These are phyloP conservation scores for Candida glucosophila DNA, from an alignment of 1,139 yeast species.

Conservation along the genomic window DNA sequence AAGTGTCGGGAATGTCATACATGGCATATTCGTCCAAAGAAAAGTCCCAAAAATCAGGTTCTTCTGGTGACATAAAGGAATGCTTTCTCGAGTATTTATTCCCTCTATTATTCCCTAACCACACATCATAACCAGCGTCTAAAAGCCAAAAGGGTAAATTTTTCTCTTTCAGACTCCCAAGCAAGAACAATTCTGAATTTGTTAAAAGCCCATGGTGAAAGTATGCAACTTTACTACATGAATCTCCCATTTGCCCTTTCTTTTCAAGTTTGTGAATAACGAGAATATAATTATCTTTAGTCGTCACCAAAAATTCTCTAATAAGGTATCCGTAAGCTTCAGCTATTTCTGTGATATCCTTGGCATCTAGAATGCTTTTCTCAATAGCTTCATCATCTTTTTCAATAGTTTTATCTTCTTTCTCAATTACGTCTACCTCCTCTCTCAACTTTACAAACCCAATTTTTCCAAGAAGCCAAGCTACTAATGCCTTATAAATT, in stretches of 20 bases:
- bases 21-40: slow-evolving; percentile 80
- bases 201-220: slow-evolving; percentile 42
- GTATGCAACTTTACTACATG: slow-evolving; percentile 28
- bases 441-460: too few species aligned
- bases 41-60: slow-evolving; percentile 67
- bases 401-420: slow-evolving; percentile 1
- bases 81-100: slow-evolving; percentile 33
- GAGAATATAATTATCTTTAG: slow-evolving; percentile 33
- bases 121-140: slow-evolving; percentile 27
- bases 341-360: slow-evolving; percentile 59
- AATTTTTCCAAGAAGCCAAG: too few species aligned
- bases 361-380: slow-evolving; percentile 17
- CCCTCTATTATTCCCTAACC: slow-evolving; percentile 31
- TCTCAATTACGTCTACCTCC: too few species aligned
- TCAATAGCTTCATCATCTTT: slow-evolving; percentile 1
- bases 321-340: slow-evolving; percentile 51
- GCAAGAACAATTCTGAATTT: slow-evolving; percentile 35
- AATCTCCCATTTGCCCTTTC: slow-evolving; percentile 3
- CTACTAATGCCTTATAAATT: too few species aligned
- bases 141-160: slow-evolving; percentile 22
- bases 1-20: slow-evolving; percentile 71
- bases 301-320: slow-evolving; percentile 64
- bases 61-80: slow-evolving; percentile 27
- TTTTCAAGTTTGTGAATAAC: slow-evolving; percentile 29
- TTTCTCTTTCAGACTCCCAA: slow-evolving; percentile 26